Evolutionary conservation across 2,329 filamentous ascomycete species (phyloP), one percentile per base, ranked within the genome.

Genomic region (Phaeoacremonium minimum): DNA sequence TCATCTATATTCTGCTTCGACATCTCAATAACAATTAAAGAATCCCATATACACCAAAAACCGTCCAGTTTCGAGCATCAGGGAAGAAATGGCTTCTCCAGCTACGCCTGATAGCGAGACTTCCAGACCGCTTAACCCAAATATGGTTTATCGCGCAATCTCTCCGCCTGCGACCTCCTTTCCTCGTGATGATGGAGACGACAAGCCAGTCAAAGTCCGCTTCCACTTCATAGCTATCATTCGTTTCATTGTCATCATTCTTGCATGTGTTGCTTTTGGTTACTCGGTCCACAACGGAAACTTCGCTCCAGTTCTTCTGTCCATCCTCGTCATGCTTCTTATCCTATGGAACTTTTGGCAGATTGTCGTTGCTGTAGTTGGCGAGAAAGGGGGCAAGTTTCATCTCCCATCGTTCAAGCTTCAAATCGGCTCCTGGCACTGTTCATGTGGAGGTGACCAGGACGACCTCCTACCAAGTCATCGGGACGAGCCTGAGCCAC

Each of bases 61-160:
- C n/a, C n/a, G n/a, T n/a, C n/a, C n/a, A n/a, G n/a, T n/a, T n/a
- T n/a, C n/a, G n/a, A n/a, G n/a, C n/a, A n/a, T n/a, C n/a, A n/a
- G n/a, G n/a, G n/a, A n/a, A n/a, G n/a, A n/a, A n/a, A n/a, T n/a
- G n/a, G n/a, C n/a, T n/a, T n/a, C n/a, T n/a, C n/a, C n/a, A n/a
- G n/a, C n/a, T n/a, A n/a, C n/a, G n/a, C 22, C 22, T 9, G 9
- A 26, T 9, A 26, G 22, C 22, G n/a, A n/a, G n/a, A 26, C 22
- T 26, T 26, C 30, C 6, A 14, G 30, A 13, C 30, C 30, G 13
- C 30, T 32, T 17, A 32, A 32, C 16, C 30, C 30, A 7, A 17
- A 32, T 14, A 32, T 32, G 30, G 16, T 32, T 17, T 32, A 32
- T 17, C 7, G 30, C 18, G 22, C 22, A n/a, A n/a, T 26, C 22